phyloP scores from a whole-genome alignment of 116 monocot species.

The Zostera marina region DNA sequence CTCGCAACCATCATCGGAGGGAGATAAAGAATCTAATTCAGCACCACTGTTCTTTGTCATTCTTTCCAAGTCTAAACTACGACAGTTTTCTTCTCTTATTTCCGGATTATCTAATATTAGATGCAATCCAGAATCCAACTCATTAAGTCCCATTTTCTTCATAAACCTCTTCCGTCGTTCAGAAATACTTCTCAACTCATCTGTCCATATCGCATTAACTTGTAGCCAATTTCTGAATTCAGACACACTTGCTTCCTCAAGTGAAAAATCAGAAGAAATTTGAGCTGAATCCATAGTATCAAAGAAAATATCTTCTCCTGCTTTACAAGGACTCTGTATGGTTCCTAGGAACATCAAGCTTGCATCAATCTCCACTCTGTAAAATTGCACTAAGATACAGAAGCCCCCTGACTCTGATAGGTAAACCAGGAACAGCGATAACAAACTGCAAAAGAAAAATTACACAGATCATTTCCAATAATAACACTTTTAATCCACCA shows the following conservation, averaged over 20 bases:
- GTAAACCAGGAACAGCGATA: neutral
- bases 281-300: slow-evolving; percentile 30
- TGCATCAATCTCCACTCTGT: slow-evolving; percentile 12
- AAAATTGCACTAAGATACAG: neutral
- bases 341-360: slow-evolving; percentile 1
- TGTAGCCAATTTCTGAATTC: slow-evolving; percentile 8
- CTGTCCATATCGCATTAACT: slow-evolving; percentile 33
- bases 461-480: no score
- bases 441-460: no score
- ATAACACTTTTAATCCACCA: no score
- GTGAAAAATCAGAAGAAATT: slow-evolving; percentile 25
- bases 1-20: neutral
- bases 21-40: slow-evolving; percentile 11
- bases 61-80: slow-evolving; percentile 12
- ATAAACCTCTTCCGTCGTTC: slow-evolving; percentile 59
- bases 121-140: slow-evolving; percentile 8
- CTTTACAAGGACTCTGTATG: slow-evolving; percentile 32
- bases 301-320: slow-evolving; percentile 30
- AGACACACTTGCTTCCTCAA: slow-evolving; percentile 13
- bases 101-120: neutral
- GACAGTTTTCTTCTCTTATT: slow-evolving; percentile 4
- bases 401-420: neutral
- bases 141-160: slow-evolving; percentile 30
- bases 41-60: slow-evolving; percentile 13
- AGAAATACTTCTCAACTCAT: slow-evolving; percentile 31